These are phyloP conservation scores for Alectoria sarmentosa DNA, from an alignment of 495 filamentous ascomycete species.

Conservation along the genomic window DNA sequence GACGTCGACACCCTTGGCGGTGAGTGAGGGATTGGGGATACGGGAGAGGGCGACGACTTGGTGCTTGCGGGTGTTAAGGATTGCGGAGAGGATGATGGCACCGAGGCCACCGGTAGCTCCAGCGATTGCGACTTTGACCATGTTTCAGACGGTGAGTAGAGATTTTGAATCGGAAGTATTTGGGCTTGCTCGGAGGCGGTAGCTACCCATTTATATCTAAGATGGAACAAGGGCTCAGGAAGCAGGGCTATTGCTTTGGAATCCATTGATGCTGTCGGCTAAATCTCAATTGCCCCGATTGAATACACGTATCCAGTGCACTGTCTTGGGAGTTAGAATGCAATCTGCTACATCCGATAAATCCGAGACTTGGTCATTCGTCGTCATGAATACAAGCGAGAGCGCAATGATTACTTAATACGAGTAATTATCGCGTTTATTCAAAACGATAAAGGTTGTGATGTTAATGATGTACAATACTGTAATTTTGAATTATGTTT, in stretches of 20 bases:
- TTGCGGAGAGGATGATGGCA: neutral
- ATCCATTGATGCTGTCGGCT: neutral
- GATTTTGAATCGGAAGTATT: neutral
- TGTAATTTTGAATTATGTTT: too few species aligned
- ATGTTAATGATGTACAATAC: too few species aligned
- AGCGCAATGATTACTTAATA: too few species aligned
- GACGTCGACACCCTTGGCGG: neutral
- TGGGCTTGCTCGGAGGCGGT: neutral
- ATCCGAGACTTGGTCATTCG: too few species aligned
- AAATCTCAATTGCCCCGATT: neutral
- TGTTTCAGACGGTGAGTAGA: neutral
- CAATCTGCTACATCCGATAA: too few species aligned
- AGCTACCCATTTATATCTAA: neutral
- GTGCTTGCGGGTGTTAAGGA: neutral
- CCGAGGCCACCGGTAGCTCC: neutral
- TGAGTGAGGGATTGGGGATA: neutral
- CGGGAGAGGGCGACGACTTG: neutral
- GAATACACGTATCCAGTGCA: too few species aligned
- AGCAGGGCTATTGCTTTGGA: neutral
- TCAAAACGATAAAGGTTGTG: too few species aligned
- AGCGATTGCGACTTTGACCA: neutral
- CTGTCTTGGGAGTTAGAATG: too few species aligned
- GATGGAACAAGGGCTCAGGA: neutral
- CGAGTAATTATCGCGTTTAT: too few species aligned
- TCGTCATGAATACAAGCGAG: too few species aligned